Percentiles rank a stretch among this genome's conserved stretches.
These are phyloP conservation scores for Rachicladosporium sp. DNA, from an alignment of 2,329 filamentous ascomycete genomes.

Conservation along the genomic window DNA sequence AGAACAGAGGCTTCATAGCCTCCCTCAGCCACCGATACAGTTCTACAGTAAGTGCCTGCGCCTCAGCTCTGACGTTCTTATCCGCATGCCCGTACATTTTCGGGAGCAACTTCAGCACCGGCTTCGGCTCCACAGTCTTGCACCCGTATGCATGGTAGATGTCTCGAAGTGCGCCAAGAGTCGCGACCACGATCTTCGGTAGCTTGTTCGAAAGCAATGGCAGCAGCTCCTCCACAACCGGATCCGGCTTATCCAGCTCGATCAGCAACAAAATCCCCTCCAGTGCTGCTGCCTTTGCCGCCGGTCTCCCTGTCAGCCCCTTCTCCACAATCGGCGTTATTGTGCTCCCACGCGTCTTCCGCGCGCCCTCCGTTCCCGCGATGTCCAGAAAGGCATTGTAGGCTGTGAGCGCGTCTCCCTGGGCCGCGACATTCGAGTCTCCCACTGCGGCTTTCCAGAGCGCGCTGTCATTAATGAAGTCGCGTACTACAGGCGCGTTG, in stretches of 20 bases:
- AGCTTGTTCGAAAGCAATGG: constrained; percentile 76
- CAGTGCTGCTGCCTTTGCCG: constrained; percentile 73
- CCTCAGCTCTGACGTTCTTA: constrained; percentile 93
- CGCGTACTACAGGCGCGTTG: constrained; percentile 69
- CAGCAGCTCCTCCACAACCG: constrained; percentile 81
- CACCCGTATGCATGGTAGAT: constrained; percentile 92
- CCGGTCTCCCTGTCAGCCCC: constrained; percentile 76
- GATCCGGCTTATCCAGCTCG: constrained; percentile 74
- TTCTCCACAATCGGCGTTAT: constrained; percentile 80
- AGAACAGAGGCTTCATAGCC: constrained; percentile 97
- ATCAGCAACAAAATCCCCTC: constrained; percentile 82
- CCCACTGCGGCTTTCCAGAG: constrained; percentile 87
- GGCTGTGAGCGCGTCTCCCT: constrained; percentile 80
- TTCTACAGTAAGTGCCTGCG: constrained; percentile 81
- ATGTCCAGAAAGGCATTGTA: constrained; percentile 89
- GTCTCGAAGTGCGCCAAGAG: constrained; percentile 62
- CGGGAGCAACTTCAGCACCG: constrained; percentile 73
- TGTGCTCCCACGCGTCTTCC: constrained; percentile 60
- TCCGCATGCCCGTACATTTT: constrained; percentile 93
- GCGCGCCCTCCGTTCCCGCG: constrained; percentile 58
- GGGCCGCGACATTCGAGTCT: constrained; percentile 93
- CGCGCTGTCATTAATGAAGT: constrained; percentile 72
- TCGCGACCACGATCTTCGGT: constrained; percentile 72
- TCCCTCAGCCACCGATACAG: constrained; percentile 95
- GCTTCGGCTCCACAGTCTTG: constrained; percentile 87